Base-by-base conservation (phyloP, 257 asterid genomes). In the Mitragyna speciosa region DNA sequence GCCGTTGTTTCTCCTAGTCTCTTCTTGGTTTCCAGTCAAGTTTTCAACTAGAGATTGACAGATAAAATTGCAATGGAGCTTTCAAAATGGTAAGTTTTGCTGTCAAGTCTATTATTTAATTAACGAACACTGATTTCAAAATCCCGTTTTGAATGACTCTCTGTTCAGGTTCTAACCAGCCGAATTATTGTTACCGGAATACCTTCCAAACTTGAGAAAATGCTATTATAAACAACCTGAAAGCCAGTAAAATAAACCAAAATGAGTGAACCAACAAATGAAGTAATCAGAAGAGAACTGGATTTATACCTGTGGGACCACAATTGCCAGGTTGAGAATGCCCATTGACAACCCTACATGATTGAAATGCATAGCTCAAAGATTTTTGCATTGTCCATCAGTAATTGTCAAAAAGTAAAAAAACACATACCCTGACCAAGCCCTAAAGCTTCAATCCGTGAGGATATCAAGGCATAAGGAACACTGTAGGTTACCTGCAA, bases 331-430 rank as follows among this genome's bases (percentile, higher is more conserved):
- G 85, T 94, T 92, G 81, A 91, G 92, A 79, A 91, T 92, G 47
- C 97, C 97, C 97, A 91, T 91, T 81, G 97, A 90, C 83, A 94
- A 86, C 73, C 98, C 98, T 92, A 92, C 87, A 90, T 61, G 66
- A 75, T 83, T 12, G 33, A 73, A 67, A 78, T 56, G 74, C 75
- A 76, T 65, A 76, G 75, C 80, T 82, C 80, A 84, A 56, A 15
- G 82, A 84, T 79, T 59, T 52, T 73, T 76, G 33, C 39, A 68
- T 70, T 43, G 39, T 36, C 56, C 65, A 36, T 70, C 59, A 72
- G 47, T 33, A 75, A 78, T 76, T 71, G 80, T 77, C 75, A 33
- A 74, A 75, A 80, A 36, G 49, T 52, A 76, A 80, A 58, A 82
- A 54, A 71, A 80, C 64, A 83, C 93, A 64, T 83, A 94, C 97